Evolutionary conservation across 176 grass and related monocot species (phyloP), one percentile per base, ranked within the genome.

Genomic region (Phyllostachys edulis): DNA sequence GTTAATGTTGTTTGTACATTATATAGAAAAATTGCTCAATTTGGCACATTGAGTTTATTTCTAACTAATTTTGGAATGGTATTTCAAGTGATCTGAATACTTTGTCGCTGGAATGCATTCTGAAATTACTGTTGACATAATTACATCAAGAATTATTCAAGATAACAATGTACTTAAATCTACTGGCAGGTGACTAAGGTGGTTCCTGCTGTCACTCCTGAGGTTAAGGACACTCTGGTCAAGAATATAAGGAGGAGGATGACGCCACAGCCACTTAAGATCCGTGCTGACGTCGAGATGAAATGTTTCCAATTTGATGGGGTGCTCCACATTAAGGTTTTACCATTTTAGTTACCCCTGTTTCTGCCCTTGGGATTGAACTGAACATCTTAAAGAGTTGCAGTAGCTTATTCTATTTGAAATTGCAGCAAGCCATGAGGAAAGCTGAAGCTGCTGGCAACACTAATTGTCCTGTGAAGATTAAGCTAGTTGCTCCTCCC

Each of bases 221-320:
- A 97, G 71, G 88, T 94, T 47, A 97, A 97, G 87, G 94, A 97
- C 81, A 67, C 94, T 6, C 60, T 97, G 45, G 89, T 97, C 20
- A 92, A 94, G 76, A 97, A 97, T 63, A 97, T 97, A 42, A 88
- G 91, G 79, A 85, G 94, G 65, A 94, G 94, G 66, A 97, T 97
- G 94, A 97, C 94, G 39, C 94, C 94, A 1, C 94, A 97, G 38
- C 94, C 94, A 40, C 85, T 97, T 11, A 97, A 97, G 88, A 97
- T 97, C 36, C 94, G 94, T 77, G 92, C 92, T 65, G 94, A 97
- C 50, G 77, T 97, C 1, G 92, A 97, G 83, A 97, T 97, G 87
- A 97, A 91, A 71, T 97, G 94, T 70, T 97, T 92, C 71, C 94
- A 97, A 38, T 94, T 94, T 57, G 94, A 97, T 87, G 94, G 94